A percentile compares a stretch with the other conserved stretches of the same genome.
Evolutionary conservation across 306 rosid species (phyloP).

Genomic region (Cyamopsis tetragonoloba): DNA sequence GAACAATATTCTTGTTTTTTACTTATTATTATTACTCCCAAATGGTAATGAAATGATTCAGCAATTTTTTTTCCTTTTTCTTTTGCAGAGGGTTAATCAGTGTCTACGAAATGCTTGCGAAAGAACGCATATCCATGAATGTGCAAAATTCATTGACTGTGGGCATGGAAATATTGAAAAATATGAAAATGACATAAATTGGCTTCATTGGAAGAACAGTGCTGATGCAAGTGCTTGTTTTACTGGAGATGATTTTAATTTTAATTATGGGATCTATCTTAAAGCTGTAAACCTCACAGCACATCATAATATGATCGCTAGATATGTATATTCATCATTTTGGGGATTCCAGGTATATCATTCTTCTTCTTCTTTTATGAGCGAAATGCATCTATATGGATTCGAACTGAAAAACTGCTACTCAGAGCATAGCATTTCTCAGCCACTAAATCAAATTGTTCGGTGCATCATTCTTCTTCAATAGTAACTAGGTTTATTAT

Average conservation of each 20-base stretch:
- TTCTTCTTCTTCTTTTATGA: slow-evolving; percentile 4
- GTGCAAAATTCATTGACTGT: slow-evolving; percentile 58
- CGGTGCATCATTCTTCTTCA: slow-evolving; percentile 39
- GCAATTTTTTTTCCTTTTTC: slow-evolving; percentile 13
- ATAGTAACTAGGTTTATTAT: neutral
- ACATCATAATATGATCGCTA: slow-evolving; percentile 28
- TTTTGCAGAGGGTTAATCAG: slow-evolving; percentile 66
- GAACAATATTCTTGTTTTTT: neutral
- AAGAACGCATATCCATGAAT: fast-evolving
- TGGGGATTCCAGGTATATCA: slow-evolving; percentile 89
- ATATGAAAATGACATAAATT: neutral
- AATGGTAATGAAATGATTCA: neutral
- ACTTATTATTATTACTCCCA: neutral
- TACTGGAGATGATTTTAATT: slow-evolving; percentile 23
- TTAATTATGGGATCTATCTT: slow-evolving; percentile 50
- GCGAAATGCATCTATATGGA: no score
- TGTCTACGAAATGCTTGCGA: slow-evolving; percentile 65
- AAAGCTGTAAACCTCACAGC: slow-evolving; percentile 61
- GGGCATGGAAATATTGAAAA: slow-evolving; percentile 33
- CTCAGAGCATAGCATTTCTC: no score
- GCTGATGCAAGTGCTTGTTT: slow-evolving; percentile 40
- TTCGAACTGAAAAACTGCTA: no score
- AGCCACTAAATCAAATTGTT: no score
- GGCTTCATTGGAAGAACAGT: slow-evolving; percentile 3
- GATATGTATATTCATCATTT: slow-evolving; percentile 68